Conservation (phyloP, 1,284 basidiomycete genomes). For the Apiotrichum domesticum region DNA sequence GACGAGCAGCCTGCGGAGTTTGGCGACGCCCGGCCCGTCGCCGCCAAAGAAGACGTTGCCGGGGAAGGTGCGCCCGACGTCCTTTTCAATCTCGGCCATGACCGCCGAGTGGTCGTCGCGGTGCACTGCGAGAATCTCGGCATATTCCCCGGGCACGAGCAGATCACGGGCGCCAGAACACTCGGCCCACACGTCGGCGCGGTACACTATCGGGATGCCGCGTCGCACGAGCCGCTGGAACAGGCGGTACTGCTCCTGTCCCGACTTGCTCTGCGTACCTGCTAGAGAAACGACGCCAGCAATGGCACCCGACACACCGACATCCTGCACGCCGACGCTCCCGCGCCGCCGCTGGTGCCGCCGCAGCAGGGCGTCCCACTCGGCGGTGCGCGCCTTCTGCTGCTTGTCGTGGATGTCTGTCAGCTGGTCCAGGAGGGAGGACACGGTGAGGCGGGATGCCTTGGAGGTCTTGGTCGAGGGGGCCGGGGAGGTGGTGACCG, state of each 20-base stretch:
- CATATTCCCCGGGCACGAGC: conserved; percentile 84
- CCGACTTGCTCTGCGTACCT: conserved; percentile 59
- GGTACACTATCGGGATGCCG: conserved; percentile 83
- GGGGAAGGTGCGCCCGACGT: conserved; percentile 84
- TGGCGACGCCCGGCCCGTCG: conserved; percentile 62
- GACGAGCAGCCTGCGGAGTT: conserved; percentile 77
- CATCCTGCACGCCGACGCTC: conserved; percentile 9
- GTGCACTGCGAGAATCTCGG: conserved; percentile 65
- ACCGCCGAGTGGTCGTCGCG: conserved; percentile 57
- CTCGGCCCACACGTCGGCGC: conserved; percentile 70
- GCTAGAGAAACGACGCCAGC: conserved; percentile 8
- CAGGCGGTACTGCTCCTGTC: conserved; percentile 67
- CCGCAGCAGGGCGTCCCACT: conserved; percentile 85
- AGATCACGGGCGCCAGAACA: conserved; percentile 87
- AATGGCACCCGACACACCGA: conserved; percentile 15
- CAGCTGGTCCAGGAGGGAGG: conserved; percentile 68
- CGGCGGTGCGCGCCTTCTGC: conserved; percentile 64
- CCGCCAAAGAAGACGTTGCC: conserved; percentile 3
- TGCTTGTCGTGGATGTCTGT: conserved; percentile 78
- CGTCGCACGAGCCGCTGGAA: conserved; percentile 71
- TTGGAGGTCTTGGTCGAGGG: conserved; percentile 10
- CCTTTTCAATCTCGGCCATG: conserved; percentile 83
- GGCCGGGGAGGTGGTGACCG: conserved; percentile 6
- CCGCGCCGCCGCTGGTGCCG: conserved; percentile 19
- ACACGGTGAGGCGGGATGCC: conserved; percentile 60